Percentiles rank a stretch among this genome's conserved stretches.
Evolutionary conservation across 139 green algal species (phyloP).

Genomic region (Chlamydomonas schloesseri): DNA sequence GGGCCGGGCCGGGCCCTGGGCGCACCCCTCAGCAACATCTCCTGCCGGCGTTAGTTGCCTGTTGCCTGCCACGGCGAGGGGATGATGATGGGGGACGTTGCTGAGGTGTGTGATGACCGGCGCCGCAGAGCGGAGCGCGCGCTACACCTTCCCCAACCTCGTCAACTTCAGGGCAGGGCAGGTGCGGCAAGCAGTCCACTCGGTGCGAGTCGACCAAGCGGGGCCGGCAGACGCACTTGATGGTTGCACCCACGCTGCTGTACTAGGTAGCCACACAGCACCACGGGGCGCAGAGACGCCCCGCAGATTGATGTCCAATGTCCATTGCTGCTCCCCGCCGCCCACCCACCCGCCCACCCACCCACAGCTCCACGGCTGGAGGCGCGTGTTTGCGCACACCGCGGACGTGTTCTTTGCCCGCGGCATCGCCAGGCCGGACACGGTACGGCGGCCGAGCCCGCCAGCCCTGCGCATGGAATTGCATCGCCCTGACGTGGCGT

Average conservation of each 20-base stretch:
- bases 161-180: constrained; percentile 77
- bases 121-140: constrained; percentile 64
- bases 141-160: constrained; percentile 86
- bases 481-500: too few relatives aligned
- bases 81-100: too few relatives aligned
- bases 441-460: constrained; percentile 55
- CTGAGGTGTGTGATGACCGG: neutral
- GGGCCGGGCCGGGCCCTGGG: too few relatives aligned
- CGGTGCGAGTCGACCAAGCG: too few relatives aligned
- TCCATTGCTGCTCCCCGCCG: neutral
- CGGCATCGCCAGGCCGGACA: constrained; percentile 86
- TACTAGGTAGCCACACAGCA: too few relatives aligned
- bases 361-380: constrained; percentile 73
- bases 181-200: constrained; percentile 42
- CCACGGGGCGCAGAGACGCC: too few relatives aligned
- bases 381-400: constrained; percentile 91
- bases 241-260: too few relatives aligned
- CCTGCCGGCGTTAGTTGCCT: too few relatives aligned
- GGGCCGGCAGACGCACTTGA: too few relatives aligned
- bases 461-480: too few relatives aligned
- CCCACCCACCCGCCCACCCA: neutral
- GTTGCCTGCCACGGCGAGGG: too few relatives aligned
- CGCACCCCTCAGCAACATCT: too few relatives aligned
- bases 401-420: constrained; percentile 86
- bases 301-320: neutral